Evolutionary conservation across 768 basidiomycete species (phyloP).

Genomic region (Lepiota venenata): DNA sequence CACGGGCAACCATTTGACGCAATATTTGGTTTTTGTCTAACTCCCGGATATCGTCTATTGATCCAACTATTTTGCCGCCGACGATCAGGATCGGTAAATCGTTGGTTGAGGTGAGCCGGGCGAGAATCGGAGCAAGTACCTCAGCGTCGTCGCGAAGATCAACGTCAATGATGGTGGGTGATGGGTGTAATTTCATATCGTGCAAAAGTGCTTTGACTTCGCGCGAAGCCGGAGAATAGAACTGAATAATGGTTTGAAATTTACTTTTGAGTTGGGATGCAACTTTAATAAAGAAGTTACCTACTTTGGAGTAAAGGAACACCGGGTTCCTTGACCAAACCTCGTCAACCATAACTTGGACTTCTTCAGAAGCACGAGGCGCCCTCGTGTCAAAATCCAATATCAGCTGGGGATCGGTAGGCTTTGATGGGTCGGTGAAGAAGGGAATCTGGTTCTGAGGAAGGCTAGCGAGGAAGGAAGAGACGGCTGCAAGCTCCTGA

Average conservation of each 20-base stretch:
- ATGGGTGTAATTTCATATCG: slow-evolving; percentile 54
- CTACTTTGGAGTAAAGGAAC: slow-evolving; percentile 70
- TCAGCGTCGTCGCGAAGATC: slow-evolving; percentile 70
- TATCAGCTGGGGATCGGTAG: slow-evolving; percentile 78
- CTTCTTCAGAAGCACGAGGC: slow-evolving; percentile 55
- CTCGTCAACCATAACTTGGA: slow-evolving; percentile 54
- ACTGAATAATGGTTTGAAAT: slow-evolving; percentile 29
- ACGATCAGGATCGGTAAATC: slow-evolving; percentile 68
- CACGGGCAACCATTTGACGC: slow-evolving; percentile 40
- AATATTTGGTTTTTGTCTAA: slow-evolving; percentile 52
- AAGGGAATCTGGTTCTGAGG: slow-evolving; percentile 74
- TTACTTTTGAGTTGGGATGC: slow-evolving; percentile 4
- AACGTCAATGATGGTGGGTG: slow-evolving; percentile 66
- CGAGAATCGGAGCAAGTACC: slow-evolving; percentile 58
- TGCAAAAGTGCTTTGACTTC: slow-evolving; percentile 61
- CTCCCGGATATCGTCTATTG: slow-evolving; percentile 47
- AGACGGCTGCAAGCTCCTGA: slow-evolving; percentile 73
- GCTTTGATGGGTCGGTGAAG: slow-evolving; percentile 54
- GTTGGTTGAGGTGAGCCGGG: slow-evolving; percentile 50
- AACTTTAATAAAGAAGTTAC: slow-evolving; percentile 11
- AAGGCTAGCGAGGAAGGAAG: slow-evolving; percentile 69
- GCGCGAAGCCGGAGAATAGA: slow-evolving; percentile 61
- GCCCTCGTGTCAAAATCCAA: slow-evolving; percentile 81
- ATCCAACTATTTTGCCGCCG: slow-evolving; percentile 56
- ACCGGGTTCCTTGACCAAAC: slow-evolving; percentile 76